Evolutionary conservation across 441 rosid species (phyloP), one percentile per base, ranked within the genome.

Genomic region (Metrosideros polymorpha): DNA sequence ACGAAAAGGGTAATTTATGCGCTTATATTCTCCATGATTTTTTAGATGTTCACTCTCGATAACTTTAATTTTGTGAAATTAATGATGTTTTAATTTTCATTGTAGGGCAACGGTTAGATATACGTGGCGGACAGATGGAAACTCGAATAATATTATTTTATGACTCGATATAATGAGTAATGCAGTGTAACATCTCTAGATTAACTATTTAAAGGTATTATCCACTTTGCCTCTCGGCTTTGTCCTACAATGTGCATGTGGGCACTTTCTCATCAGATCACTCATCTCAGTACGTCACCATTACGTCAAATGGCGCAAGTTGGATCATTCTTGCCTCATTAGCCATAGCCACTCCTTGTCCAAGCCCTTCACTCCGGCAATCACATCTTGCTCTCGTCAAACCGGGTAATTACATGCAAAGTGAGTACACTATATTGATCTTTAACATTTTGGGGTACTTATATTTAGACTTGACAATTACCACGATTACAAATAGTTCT

Each of bases 361-460:
- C 0, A 4, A 2, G 1, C 39, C 6, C 71, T 29, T 61, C 18
- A 0, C 15, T 12, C 12, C 0, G 0, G 17, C 8, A 10, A 61
- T 61, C 3, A 3, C 22, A 9, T 18, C 22, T 9, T 7, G 3
- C 35, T 18, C 5, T 59, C 15, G 2, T 30, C 12, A 0, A 29
- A 61, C 30, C 0, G 0, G 39, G 10, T 15, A 39, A 15, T 61
- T 30, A 2, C 39, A 59, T 29, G 39, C 10, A 59, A 29, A 59
- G 39, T 14, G 22, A 29, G 12, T 59, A 29, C 39, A 7, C 71
- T 14, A 29, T 59, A 59, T 59, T 7, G 39, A 61, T 61, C 2
- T 15, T 29, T 61, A 61, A 61, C 19, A 61, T 61, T 32, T 61
- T 61, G 10, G 22, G 39, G 30, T 61, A 61, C 71, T 15, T 39